A percentile compares a stretch with the other conserved stretches of the same genome.
Evolutionary conservation across 2,329 filamentous ascomycete species (phyloP).

Genomic region (Teratosphaeria zuluensis): DNA sequence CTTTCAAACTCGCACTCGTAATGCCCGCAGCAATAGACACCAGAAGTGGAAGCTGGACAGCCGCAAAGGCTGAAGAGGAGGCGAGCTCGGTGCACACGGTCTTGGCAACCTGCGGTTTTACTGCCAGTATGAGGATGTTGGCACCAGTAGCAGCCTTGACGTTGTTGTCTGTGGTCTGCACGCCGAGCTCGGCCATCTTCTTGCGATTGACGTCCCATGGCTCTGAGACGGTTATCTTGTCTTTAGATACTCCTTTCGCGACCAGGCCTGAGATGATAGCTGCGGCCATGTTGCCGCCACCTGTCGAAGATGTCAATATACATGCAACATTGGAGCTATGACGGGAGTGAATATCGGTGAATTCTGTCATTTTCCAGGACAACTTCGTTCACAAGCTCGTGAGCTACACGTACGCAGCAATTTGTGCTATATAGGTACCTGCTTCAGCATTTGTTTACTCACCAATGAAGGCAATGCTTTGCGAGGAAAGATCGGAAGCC

Average conservation of each 20-base stretch:
- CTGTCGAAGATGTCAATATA: conserved; percentile 4
- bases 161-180: conserved; percentile 17
- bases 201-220: conserved; percentile 20
- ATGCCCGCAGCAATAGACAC: conserved; percentile 20
- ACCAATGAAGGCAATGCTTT: conserved; percentile 19
- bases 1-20: conserved; percentile 11
- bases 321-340: not conserved
- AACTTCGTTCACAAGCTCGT: too few species aligned
- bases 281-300: conserved; percentile 21
- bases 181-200: conserved; percentile 19
- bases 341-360: not conserved
- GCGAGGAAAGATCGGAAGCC: conserved; percentile 10
- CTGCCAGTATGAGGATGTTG: conserved; percentile 19
- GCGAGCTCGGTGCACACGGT: conserved; percentile 18
- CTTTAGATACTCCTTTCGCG: conserved; percentile 12
- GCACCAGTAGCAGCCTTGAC: conserved; percentile 14
- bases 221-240: conserved; percentile 19
- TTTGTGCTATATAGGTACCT: not conserved
- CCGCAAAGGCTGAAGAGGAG: conserved; percentile 9
- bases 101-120: conserved; percentile 21
- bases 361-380: too few species aligned
- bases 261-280: conserved; percentile 20
- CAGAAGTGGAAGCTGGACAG: conserved; percentile 10
- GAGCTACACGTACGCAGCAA: too few species aligned
- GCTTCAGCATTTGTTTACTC: not conserved